phyloP scores from a whole-genome alignment of 2,329 filamentous ascomycete genomes.

The Claviceps quebecensis region DNA sequence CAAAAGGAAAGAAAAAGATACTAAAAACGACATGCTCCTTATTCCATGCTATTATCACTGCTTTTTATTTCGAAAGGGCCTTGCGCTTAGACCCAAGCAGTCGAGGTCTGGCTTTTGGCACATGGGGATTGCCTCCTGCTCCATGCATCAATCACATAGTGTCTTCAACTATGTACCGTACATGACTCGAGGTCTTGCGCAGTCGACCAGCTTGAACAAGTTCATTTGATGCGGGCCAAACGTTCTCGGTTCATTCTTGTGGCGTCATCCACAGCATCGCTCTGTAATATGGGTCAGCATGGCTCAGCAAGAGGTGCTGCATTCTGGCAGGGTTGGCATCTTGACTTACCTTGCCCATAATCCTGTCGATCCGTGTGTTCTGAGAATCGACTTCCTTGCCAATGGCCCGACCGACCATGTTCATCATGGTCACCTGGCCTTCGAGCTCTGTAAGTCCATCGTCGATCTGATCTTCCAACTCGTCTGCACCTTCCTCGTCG shows the following conservation, averaged over 20 bases:
- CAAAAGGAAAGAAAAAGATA: not conserved
- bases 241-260: constrained; percentile 65
- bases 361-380: constrained; percentile 60
- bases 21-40: not conserved
- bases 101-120: not conserved
- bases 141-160: not conserved
- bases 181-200: not conserved
- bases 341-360: constrained; percentile 56
- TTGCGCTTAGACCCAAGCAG: not conserved
- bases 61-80: not conserved
- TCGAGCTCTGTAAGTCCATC: constrained; percentile 50
- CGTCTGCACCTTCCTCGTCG: constrained; percentile 37
- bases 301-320: not conserved
- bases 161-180: not conserved
- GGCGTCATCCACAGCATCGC: constrained; percentile 68
- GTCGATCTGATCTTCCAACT: constrained; percentile 42
- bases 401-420: constrained; percentile 59
- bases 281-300: constrained; percentile 36
- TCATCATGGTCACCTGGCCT: constrained; percentile 54
- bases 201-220: not conserved
- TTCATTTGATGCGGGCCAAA: constrained; percentile 45
- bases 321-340: no score
- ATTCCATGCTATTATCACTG: not conserved
- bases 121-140: not conserved
- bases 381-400: constrained; percentile 62